Percentiles rank a stretch among this genome's conserved stretches.
Evolutionary conservation across 164 flowering plant species (phyloP).

Genomic region (Akebia trifoliata): DNA sequence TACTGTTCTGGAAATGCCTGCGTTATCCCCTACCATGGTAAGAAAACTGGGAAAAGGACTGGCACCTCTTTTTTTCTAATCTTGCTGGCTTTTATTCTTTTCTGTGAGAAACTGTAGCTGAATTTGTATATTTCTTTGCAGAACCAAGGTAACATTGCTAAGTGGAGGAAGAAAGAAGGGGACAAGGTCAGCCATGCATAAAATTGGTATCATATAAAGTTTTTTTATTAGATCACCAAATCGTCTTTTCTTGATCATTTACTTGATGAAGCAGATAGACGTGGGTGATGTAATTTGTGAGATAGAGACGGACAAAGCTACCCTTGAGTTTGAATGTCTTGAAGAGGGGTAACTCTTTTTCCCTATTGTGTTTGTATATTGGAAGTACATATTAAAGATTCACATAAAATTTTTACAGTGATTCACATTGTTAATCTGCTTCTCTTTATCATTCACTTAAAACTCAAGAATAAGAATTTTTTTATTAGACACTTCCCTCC

Average conservation of each 20-base stretch:
- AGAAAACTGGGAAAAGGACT: slow-evolving; percentile 14
- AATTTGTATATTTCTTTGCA: slow-evolving; percentile 28
- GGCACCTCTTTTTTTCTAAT: neutral
- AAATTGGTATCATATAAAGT: neutral
- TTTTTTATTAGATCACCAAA: neutral
- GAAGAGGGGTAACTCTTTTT: slow-evolving; percentile 78
- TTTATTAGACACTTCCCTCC: slow-evolving; percentile 2
- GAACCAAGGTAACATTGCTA: slow-evolving; percentile 89
- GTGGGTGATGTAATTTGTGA: slow-evolving; percentile 90
- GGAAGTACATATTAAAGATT: no score
- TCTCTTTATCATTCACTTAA: neutral
- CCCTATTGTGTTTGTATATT: slow-evolving; percentile 1
- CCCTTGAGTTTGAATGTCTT: slow-evolving; percentile 84
- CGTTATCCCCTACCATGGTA: slow-evolving; percentile 96
- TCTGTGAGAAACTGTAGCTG: slow-evolving; percentile 7
- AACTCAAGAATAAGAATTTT: neutral
- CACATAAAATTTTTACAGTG: no score
- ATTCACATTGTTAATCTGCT: neutral
- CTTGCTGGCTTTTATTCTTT: slow-evolving; percentile 6
- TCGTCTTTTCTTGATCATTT: slow-evolving; percentile 9
- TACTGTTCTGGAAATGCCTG: slow-evolving; percentile 72
- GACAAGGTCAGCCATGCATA: slow-evolving; percentile 54
- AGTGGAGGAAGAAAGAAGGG: slow-evolving; percentile 88
- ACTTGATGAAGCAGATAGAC: slow-evolving; percentile 58
- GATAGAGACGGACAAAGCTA: slow-evolving; percentile 97